These are phyloP conservation scores for Onygenales sp. DNA, from an alignment of 2,329 filamentous ascomycete species.

Conservation along the genomic window DNA sequence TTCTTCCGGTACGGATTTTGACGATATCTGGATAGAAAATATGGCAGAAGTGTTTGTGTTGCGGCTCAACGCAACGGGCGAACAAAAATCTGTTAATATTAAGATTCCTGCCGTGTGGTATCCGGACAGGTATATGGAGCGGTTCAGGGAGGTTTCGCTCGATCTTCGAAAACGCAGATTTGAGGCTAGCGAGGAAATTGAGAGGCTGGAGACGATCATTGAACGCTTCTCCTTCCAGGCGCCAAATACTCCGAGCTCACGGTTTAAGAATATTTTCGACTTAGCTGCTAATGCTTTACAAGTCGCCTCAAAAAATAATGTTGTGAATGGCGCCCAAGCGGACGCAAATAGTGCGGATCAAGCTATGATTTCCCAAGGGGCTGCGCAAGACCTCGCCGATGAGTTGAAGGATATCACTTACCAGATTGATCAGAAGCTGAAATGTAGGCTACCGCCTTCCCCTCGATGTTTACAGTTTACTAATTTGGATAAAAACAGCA, in stretches of 20 bases:
- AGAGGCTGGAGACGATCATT: constrained; percentile 22
- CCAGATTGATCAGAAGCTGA: constrained; percentile 32
- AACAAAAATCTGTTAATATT: constrained; percentile 32
- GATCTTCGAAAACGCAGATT: constrained; percentile 36
- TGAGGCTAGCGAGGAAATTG: constrained; percentile 23
- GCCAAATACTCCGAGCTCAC: constrained; percentile 14
- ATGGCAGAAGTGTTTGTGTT: constrained; percentile 49
- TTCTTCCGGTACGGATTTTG: constrained; percentile 26
- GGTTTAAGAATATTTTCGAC: constrained; percentile 24
- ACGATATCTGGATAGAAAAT: constrained; percentile 39
- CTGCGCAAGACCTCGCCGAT: constrained; percentile 18
- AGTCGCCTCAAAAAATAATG: constrained; percentile 15
- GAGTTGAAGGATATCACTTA: constrained; percentile 27
- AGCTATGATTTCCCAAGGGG: constrained; percentile 6
- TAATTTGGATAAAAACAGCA: constrained; percentile 14
- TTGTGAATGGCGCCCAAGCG: constrained; percentile 10
- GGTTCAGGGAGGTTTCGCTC: constrained; percentile 38
- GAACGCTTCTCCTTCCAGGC: constrained; percentile 20
- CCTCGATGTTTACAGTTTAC: neutral
- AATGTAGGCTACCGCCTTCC: constrained; percentile 19
- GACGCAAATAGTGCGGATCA: constrained; percentile 14
- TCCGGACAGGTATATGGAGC: constrained; percentile 50
- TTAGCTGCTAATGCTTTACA: constrained; percentile 26
- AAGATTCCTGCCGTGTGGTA: constrained; percentile 47
- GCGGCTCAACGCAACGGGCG: constrained; percentile 22